phyloP scores from a whole-genome alignment of 306 rosid species.

The Cucumis hystrix region DNA sequence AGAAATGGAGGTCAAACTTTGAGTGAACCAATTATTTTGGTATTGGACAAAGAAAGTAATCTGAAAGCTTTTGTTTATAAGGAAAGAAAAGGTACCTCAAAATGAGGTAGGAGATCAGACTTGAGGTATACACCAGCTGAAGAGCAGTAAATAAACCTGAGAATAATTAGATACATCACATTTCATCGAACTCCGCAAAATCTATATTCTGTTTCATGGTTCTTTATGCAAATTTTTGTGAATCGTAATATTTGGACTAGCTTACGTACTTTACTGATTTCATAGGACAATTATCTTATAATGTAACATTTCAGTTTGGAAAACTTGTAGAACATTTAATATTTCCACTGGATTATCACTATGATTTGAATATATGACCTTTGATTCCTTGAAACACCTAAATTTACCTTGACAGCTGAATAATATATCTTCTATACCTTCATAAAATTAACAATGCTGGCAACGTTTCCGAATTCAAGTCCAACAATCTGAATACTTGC shows the following conservation, averaged over 20 bases:
- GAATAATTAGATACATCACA: not conserved
- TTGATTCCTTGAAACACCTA: not conserved
- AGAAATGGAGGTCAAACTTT: not conserved
- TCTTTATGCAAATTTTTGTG: not conserved
- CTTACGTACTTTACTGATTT: not conserved
- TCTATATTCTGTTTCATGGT: not conserved
- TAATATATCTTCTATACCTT: not conserved
- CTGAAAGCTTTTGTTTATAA: not conserved
- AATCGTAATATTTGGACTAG: not conserved
- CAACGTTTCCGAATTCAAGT: not conserved
- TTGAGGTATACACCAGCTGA: slow-evolving; percentile 97
- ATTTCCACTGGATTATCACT: not conserved
- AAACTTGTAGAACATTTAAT: not conserved
- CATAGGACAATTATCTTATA: not conserved
- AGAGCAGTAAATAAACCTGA: slow-evolving; percentile 97
- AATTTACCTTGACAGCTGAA: not conserved
- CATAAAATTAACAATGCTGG: not conserved
- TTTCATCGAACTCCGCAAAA: not conserved
- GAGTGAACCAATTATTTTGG: not conserved
- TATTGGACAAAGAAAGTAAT: not conserved
- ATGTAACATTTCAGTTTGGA: not conserved
- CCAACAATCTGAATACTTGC: not conserved
- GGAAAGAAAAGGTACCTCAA: slow-evolving; percentile 35
- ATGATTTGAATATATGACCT: not conserved
- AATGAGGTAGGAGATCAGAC: slow-evolving; percentile 71